Percentiles rank a stretch among this genome's conserved stretches.
Evolutionary conservation across 2,329 filamentous ascomycete species (phyloP).

Genomic region (Colletotrichum magnum): DNA sequence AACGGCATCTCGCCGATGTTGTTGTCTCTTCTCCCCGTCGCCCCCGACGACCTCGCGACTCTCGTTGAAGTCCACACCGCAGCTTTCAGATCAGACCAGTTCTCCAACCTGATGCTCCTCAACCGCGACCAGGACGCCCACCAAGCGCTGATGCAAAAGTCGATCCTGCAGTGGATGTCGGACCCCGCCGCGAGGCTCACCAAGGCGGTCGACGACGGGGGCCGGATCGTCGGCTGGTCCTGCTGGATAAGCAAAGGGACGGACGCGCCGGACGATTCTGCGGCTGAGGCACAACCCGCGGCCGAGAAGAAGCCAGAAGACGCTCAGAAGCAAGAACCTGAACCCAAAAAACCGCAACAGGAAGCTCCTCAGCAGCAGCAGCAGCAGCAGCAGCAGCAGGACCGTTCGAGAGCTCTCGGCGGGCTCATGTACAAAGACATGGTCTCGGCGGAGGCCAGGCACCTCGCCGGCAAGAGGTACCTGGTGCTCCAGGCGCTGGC

Average conservation of each 20-base stretch:
- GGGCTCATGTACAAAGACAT: conserved; percentile 26
- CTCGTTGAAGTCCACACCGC: conserved; percentile 17
- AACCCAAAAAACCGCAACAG: background rate
- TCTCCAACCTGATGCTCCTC: conserved; percentile 32
- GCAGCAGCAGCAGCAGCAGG: background rate
- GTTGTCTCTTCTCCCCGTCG: background rate
- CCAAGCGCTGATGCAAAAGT: conserved; percentile 8
- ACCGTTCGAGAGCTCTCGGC: conserved; percentile 17
- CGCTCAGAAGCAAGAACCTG: background rate
- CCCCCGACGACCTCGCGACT: background rate
- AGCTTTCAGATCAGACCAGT: conserved; percentile 25
- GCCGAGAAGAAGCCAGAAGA: background rate
- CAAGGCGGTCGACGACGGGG: conserved; percentile 10
- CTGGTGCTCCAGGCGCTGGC: conserved; percentile 22
- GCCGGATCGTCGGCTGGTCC: conserved; percentile 14
- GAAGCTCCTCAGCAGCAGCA: too few species aligned
- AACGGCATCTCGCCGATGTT: background rate
- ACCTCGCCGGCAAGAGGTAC: conserved; percentile 10
- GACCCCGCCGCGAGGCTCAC: conserved; percentile 11
- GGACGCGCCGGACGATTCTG: background rate
- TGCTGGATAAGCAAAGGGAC: conserved; percentile 21
- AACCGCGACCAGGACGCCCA: conserved; percentile 17
- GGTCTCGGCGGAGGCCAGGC: conserved; percentile 1
- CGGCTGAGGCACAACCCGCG: background rate
- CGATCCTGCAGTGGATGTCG: conserved; percentile 15